Evolutionary conservation across 2,329 filamentous ascomycete genomes (phyloP).

Genomic region (Dichotomopilus funicola): DNA sequence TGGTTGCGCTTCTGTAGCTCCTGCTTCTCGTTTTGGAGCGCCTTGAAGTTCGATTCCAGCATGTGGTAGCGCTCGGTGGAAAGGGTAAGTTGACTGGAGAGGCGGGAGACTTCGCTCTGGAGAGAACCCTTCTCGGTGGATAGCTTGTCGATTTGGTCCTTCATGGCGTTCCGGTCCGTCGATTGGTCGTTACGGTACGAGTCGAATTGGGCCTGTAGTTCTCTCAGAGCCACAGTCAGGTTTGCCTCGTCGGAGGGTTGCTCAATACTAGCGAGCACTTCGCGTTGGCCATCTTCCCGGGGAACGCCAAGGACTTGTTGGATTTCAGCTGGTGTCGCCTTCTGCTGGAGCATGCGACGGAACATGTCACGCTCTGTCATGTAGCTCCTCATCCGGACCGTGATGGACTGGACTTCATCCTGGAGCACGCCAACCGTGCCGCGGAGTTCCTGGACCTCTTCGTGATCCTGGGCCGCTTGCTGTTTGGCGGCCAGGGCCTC

Average conservation of each 20-base stretch:
- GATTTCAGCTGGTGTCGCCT: conserved; percentile 54
- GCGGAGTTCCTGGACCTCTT: conserved; percentile 58
- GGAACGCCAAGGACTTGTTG: conserved; percentile 67
- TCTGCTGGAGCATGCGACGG: conserved; percentile 81
- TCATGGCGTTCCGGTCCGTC: conserved; percentile 73
- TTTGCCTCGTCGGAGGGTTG: conserved; percentile 54
- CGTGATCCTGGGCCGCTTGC: conserved; percentile 57
- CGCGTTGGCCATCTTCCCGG: conserved; percentile 49
- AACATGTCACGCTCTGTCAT: conserved; percentile 97
- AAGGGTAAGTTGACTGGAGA: conserved; percentile 73
- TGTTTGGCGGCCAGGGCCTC: conserved; percentile 66
- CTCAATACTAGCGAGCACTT: conserved; percentile 54
- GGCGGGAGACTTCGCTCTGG: conserved; percentile 73
- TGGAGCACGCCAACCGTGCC: conserved; percentile 43
- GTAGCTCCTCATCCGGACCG: conserved; percentile 82
- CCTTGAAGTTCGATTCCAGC: conserved; percentile 78
- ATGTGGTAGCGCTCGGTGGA: conserved; percentile 82
- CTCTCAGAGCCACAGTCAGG: conserved; percentile 71
- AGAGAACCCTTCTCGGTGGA: conserved; percentile 75
- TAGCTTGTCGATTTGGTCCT: conserved; percentile 75
- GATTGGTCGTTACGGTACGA: conserved; percentile 79
- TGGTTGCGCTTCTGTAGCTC: conserved; percentile 81
- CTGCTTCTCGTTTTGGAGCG: conserved; percentile 75
- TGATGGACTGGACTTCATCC: conserved; percentile 77
- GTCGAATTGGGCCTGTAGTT: conserved; percentile 86